Evolutionary conservation across 352 stramenopile species (phyloP), one percentile per base, ranked within the genome.

Genomic region (Phytopythium chamaehyphon): DNA sequence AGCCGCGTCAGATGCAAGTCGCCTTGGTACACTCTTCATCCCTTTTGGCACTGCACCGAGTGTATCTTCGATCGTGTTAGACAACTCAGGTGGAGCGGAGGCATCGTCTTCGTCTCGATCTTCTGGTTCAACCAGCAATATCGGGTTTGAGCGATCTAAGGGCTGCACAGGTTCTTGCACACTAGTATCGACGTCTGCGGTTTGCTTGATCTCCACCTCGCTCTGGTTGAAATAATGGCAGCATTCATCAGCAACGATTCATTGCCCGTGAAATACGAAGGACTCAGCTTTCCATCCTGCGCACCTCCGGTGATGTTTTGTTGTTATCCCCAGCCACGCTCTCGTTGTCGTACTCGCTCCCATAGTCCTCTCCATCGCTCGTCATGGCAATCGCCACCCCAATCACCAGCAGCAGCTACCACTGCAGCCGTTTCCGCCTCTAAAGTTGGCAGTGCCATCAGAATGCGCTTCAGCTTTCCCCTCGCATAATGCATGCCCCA

Each of bases 341-440:
- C 1, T 36, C 51, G 3, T 61, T 40, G 7, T 76, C 67, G 43
- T 64, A 61, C 19, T 73, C 61, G 51, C 52, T 43, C 53, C 58
- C 62, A 43, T 72, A 72, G 14, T 66, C 57, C 6, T 66, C 42
- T 6, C 23, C 47, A 7, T 71, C 60, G 57, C 58, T 69, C 23
- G 44, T 51, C 47, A 59, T 59, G 21, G 6, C 14, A n/a, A n/a
- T n/a, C n/a, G n/a, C n/a, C n/a, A n/a, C 28, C 28, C 28, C 28
- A 33, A n/a, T n/a, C 28, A 33, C 28, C 5, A 33, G 28, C 5
- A 33, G 18, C 19, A 11, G 0, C 16, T n/a, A n/a, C 16, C 37
- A 59, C 55, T 64, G 53, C 47, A 64, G 55, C 35, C 44, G 47
- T 33, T 33, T 33, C 28, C 28, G 28, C 28, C 28, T 33, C 19